Evolutionary conservation across 2,329 filamentous ascomycete genomes (phyloP), one percentile per base, ranked within the genome.

Genomic region (Gaeumannomyces sp.): DNA sequence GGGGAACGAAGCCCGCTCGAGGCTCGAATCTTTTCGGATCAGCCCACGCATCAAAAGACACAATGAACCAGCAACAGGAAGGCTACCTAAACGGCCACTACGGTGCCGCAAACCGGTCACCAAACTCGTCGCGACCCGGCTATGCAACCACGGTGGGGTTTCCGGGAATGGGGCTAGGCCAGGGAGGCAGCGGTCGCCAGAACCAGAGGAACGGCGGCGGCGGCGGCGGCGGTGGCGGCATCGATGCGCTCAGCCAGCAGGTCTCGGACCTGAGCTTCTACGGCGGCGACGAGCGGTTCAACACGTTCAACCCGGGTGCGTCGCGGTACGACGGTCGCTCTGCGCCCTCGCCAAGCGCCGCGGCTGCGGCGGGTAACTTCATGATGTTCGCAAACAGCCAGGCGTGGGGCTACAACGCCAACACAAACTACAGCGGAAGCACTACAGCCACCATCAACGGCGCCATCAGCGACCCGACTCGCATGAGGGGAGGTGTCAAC

Each of bases 341-440:
- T 57, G 66, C 70, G 8, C 61, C 61, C 69, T 72, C 73, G 50
- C 71, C 76, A 65, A 73, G 73, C 64, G 62, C 66, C 62, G 59
- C 70, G 27, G 27, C 13, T 31, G 57, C 83, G 72, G 80, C 79
- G 35, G 73, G 73, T 27, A 76, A 75, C 38, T 84, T 83, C 66
- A 66, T 64, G 59, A 81, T 84, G 78, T 72, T 84, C 64, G 81
- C 93, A 70, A 91, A 93, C 72, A 86, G 87, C 73, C 89, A 92
- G 73, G 88, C 89, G 19, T 97, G 93, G 93, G 91, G 88, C 74
- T 88, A 92, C 69, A 81, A 79, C 66, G 86, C 85, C 71, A 85
- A 84, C 72, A 89, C 86, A 60, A 53, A 53, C 45, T 53, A n/a
- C 45, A 53, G 25, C 45, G 45, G 45, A 25, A 53, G 45, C 45